These are phyloP conservation scores for Polyporus tsugae DNA, from an alignment of 1,284 basidiomycete species.

Conservation along the genomic window DNA sequence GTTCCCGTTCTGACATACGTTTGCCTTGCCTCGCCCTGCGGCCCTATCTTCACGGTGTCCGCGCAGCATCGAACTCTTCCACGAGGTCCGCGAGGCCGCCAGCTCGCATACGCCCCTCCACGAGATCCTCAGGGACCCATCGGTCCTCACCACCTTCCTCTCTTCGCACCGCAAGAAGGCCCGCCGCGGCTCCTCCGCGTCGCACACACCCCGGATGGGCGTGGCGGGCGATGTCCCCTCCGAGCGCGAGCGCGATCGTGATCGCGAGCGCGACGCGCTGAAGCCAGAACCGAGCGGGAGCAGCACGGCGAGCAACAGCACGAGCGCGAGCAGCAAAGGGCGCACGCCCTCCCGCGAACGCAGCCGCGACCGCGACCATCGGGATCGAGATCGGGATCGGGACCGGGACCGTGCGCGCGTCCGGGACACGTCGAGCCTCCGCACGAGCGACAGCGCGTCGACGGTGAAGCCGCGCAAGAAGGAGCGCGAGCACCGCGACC, in stretches of 20 bases:
- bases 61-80: slow-evolving; percentile 34
- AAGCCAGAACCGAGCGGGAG: slow-evolving; percentile 12
- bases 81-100: slow-evolving; percentile 42
- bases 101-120: slow-evolving; percentile 43
- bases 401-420: slow-evolving; percentile 11
- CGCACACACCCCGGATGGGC: slow-evolving; percentile 32
- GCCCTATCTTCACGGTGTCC: not conserved
- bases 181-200: slow-evolving; percentile 38
- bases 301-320: slow-evolving; percentile 20
- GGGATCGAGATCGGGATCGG: slow-evolving; percentile 13
- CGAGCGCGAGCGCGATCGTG: slow-evolving; percentile 26
- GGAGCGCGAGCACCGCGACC: slow-evolving; percentile 33
- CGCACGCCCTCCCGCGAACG: slow-evolving; percentile 22
- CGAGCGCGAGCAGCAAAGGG: slow-evolving; percentile 15
- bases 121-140: slow-evolving; percentile 44
- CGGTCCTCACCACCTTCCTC: slow-evolving; percentile 39
- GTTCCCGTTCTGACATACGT: not conserved
- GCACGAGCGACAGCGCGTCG: slow-evolving; percentile 22
- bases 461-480: slow-evolving; percentile 31
- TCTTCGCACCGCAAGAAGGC: slow-evolving; percentile 38
- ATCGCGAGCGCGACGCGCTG: slow-evolving; percentile 25
- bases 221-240: not conserved
- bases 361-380: slow-evolving; percentile 15
- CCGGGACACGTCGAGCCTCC: slow-evolving; percentile 15
- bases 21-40: not conserved